Conservation (phyloP, 2,329 filamentous ascomycete genomes). For the Xylaria digitata region DNA sequence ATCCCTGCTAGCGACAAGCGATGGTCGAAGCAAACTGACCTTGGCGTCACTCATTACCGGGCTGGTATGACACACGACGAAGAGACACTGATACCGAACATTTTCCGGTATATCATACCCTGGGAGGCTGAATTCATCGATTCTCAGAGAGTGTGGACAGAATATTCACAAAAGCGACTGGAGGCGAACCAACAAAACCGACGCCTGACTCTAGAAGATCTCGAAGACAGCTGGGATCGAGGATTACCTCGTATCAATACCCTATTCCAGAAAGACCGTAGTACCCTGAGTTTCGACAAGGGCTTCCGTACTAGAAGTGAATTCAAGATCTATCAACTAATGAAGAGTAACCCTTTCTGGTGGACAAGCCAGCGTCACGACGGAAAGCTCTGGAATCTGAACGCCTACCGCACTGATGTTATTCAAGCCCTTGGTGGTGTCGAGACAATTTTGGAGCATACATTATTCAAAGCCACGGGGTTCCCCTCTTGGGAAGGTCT, state of each 20-base stretch:
- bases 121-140: constrained; percentile 99
- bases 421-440: constrained; percentile 97
- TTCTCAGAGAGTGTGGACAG: constrained; percentile 98
- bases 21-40: constrained; percentile 98
- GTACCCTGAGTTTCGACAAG: constrained; percentile 97
- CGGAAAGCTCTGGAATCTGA: constrained; percentile 96
- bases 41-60: constrained; percentile 95
- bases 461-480: constrained; percentile 94
- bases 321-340: constrained; percentile 98
- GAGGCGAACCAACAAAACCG: constrained; percentile 98
- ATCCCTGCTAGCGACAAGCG: constrained; percentile 98
- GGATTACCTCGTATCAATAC: constrained; percentile 98
- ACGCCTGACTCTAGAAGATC: constrained; percentile 90
- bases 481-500: constrained; percentile 97
- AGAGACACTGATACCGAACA: constrained; percentile 97
- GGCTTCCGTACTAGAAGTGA: constrained; percentile 95
- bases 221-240: constrained; percentile 98
- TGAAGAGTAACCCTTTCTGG: constrained; percentile 99
- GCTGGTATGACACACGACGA: constrained; percentile 98
- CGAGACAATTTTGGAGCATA: constrained; percentile 97
- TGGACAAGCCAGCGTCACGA: constrained; percentile 98
- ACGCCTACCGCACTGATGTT: constrained; percentile 94
- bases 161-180: constrained; percentile 97
- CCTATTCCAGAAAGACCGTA: constrained; percentile 97
- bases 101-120: constrained; percentile 98